Base-by-base conservation (phyloP, 2,329 filamentous ascomycete genomes). In the Sordariomycetes sp. region DNA sequence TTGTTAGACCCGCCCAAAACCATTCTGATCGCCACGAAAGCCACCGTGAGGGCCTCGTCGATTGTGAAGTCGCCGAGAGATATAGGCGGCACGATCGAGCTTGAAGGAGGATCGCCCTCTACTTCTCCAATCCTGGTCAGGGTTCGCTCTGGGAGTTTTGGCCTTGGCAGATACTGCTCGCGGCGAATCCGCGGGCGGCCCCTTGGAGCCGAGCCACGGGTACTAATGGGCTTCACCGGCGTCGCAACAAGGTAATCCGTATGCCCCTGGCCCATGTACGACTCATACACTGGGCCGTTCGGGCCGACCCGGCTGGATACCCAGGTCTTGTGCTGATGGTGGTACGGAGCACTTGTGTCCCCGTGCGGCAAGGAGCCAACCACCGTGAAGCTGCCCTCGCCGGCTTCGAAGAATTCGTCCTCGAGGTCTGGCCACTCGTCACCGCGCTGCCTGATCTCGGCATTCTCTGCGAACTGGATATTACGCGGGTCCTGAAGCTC, bases 1-100 rank as follows among this genome's bases (percentile, higher is more conserved):
- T 79, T 77, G 61, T 83, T 79, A 12, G 83, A 73, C 7, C 85
- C 85, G 11, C 85, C 85, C 7, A 85, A 70, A 10, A 87, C 69
- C 8, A 79, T 79, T 20, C 79, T 76, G 43, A 86, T 72, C 16
- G 80, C 77, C 55, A 86, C 71, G 59, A 86, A 81, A 3, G 81
- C 79, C 20, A 81, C 77, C 56, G 86, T 71, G 32, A 84, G 70
- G 8, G 61, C 61, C n/a, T 63, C 61, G 5, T 62, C 59, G 6
- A 54, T 28, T 3, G 61, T 53, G 14, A 59, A 59, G 12, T 57
- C 56, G 11, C 52, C 50, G 3, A 46, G 28, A 22, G 25, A 18
- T 18, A 57, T 35, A n/a, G 28, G 34, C 20, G 46, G n/a, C 14
- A 52, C 24, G 46, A 25, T 18, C 35, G 22, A 40, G 12, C 32